Percentiles rank a stretch among this genome's conserved stretches.
These are phyloP conservation scores for Tolypocladium ovalisporum DNA, from an alignment of 2,329 filamentous ascomycete genomes.

Conservation along the genomic window DNA sequence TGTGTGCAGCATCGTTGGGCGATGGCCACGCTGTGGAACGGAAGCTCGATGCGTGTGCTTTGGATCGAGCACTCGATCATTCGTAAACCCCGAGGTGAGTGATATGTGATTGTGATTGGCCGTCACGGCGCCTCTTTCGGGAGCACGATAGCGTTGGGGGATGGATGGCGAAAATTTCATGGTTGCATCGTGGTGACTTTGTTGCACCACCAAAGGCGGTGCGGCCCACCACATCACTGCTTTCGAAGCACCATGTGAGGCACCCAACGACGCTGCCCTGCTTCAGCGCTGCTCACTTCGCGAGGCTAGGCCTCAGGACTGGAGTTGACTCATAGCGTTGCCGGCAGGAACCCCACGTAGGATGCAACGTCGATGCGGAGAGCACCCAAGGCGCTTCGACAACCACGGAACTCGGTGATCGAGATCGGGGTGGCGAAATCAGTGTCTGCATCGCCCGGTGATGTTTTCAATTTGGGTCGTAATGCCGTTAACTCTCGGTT, in stretches of 20 bases:
- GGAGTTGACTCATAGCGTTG: not conserved
- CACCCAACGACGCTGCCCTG: not conserved
- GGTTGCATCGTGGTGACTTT: slow-evolving; percentile 6
- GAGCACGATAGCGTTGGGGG: not conserved
- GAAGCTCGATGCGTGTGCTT: not conserved
- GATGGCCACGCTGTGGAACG: not conserved
- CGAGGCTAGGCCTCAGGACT: not conserved
- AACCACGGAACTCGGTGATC: not conserved
- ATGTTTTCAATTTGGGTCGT: not conserved
- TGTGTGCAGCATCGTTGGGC: not conserved
- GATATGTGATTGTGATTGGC: not conserved
- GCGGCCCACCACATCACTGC: slow-evolving; percentile 2
- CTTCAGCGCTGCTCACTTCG: not conserved
- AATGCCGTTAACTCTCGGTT: not conserved
- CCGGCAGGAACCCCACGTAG: not conserved
- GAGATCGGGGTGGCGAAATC: too few species aligned
- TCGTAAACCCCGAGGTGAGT: not conserved
- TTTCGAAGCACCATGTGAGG: not conserved
- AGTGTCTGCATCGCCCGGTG: not conserved
- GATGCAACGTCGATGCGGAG: slow-evolving; percentile 1
- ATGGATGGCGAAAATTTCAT: slow-evolving; percentile 2
- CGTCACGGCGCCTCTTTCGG: not conserved
- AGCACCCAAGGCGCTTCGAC: not conserved
- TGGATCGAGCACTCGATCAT: not conserved
- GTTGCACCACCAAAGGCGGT: slow-evolving; percentile 2